Evolutionary conservation across 257 asterid genomes (phyloP).

Genomic region (Gardenia jasminoides): DNA sequence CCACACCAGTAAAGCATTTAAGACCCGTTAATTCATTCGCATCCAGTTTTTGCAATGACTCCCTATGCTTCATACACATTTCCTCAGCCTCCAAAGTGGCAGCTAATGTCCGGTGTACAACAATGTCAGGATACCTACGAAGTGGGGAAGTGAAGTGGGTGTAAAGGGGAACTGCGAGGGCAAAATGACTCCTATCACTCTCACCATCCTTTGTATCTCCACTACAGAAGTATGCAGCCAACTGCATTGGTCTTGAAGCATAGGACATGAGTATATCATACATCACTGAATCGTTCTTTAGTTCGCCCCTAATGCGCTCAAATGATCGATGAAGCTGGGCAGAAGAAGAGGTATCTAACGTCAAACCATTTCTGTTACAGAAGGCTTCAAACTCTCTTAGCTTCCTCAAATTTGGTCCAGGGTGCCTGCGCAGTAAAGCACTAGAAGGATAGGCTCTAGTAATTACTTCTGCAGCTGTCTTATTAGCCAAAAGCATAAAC

Average conservation of each 20-base stretch:
- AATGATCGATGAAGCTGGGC: conserved; percentile 52
- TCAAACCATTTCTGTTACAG: conserved; percentile 66
- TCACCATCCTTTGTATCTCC: conserved; percentile 51
- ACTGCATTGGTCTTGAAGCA: conserved; percentile 90
- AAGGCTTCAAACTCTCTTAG: conserved; percentile 68
- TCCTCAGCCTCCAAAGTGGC: conserved; percentile 80
- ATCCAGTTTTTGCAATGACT: conserved; percentile 14
- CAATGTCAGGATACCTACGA: conserved; percentile 81
- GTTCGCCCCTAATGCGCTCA: conserved; percentile 54
- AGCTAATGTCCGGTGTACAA: conserved; percentile 85
- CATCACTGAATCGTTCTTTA: conserved; percentile 58
- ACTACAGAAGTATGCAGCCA: conserved; percentile 79
- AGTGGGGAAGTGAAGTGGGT: conserved; percentile 94
- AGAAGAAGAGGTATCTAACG: conserved; percentile 62
- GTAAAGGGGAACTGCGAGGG: conserved; percentile 77
- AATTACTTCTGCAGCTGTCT: conserved; percentile 91
- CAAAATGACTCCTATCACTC: conserved; percentile 60
- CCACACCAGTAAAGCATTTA: conserved; percentile 64
- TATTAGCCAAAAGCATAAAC: conserved; percentile 85
- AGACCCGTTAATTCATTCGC: conserved; percentile 21
- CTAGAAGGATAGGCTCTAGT: conserved; percentile 76
- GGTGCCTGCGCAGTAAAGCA: conserved; percentile 79
- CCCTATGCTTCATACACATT: conserved; percentile 44
- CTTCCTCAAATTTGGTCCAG: conserved; percentile 75
- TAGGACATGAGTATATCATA: conserved; percentile 69